Evolutionary conservation across 495 filamentous ascomycete species (phyloP), one percentile per base, ranked within the genome.

Genomic region (Emericellopsis terricola): DNA sequence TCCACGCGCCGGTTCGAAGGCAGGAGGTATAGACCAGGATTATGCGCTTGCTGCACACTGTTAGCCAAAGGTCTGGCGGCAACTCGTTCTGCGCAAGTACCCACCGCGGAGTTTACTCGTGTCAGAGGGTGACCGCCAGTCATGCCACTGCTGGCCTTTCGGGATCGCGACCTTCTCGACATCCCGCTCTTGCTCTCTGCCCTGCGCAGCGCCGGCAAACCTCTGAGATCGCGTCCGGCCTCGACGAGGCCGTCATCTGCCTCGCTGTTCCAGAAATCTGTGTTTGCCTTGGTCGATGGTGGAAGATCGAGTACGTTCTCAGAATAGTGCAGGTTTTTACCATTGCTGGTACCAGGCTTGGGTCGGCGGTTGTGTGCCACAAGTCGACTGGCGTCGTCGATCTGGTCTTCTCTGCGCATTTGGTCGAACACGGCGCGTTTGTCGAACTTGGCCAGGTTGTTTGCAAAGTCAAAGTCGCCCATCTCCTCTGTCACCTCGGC

Each of bases 401-500:
- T 76, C 8, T 68, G 76, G 41, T 94, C 89, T 29, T 89, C 80
- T 42, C 83, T 65, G 29, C 82, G 64, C 45, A 96, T 81, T 49
- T 94, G 70, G 34, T 81, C 78, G 49, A 96, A 96, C 8, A 96
- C 68, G 6, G 69, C 68, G 15, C 76, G 68, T 59, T 97, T 97
- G 53, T 97, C 86, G 41, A 97, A 97, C 43, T 89, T 89, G 13
- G 80, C 82, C 9, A 94, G 61, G 41, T 81, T 82, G 15, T 70
- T 75, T 41, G 77, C 69, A 43, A 96, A 94, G 55, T 96, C 86
- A 41, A 94, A 96, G 39, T 96, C 87, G 1, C 78, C 81, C 56
- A 81, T 64, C 46, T 87, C 87, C 53, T 97, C 89, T 2, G 84
- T 92, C 16, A 84, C 84, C 53, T 94, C 86, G 50, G 92, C 89